Evolutionary conservation across 2,329 filamentous ascomycete genomes (phyloP), one percentile per base, ranked within the genome.

Genomic region (Cladosporium sp.): DNA sequence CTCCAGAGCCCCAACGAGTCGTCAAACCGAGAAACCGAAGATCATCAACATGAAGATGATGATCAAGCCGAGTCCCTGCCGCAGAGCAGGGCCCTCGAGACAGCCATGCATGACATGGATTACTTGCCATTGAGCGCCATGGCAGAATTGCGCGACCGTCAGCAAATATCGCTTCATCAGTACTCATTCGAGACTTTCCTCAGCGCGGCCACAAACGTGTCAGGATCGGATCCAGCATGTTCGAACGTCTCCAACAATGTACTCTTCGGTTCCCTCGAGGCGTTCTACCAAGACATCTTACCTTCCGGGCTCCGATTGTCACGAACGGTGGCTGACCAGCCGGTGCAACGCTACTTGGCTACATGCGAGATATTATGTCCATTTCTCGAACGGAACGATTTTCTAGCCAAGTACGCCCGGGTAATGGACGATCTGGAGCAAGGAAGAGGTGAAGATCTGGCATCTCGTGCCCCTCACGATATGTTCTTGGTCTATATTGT

Each of bases 161-260:
- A 47, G 22, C 43, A 47, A 8, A 38, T 27, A 38, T 47, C 43
- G n/a, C 42, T 18, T 34, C 43, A 38, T 17, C 43, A 47, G 24
- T 47, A 47, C 15, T 47, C 43, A 2, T 47, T 47, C 30, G 22
- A 47, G 32, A 47, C 43, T 12, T 47, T 47, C 34, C 24, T 47
- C n/a, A 39, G 36, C 17, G 43, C 43, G 5, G 43, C 43, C 34
- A 30, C 22, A 20, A n/a, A 15, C 27, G 43, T 38, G 17, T 39
- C 43, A 6, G 43, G 43, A 13, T 17, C 43, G 3, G 43, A 47
- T 20, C 19, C 22, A 24, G 22, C 34, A 5, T 22, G 13, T 11
- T 47, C 43, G 8, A 18, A 27, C 5, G 7, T 8, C 3, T 39
- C 34, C 4, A 38, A 39, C 11, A 27, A 12, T 11, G 19, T 34